Evolutionary conservation across 495 filamentous ascomycete species (phyloP).

Genomic region (Glarea lozoyensis): DNA sequence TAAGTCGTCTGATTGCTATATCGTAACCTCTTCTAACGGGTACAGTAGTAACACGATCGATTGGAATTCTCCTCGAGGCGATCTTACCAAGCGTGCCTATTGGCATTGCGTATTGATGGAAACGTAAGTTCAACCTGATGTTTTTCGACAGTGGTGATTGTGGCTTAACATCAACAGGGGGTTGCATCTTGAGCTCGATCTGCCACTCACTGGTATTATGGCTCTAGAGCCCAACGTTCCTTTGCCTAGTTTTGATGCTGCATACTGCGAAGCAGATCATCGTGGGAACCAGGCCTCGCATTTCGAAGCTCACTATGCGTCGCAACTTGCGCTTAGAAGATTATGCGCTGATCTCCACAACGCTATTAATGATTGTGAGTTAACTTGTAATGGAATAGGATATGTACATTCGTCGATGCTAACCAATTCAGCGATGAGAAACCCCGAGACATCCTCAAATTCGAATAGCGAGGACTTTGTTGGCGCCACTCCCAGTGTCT

Average conservation of each 20-base stretch:
- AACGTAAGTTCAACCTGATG: conserved; percentile 29
- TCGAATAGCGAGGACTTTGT: conserved; percentile 7
- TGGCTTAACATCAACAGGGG: conserved; percentile 26
- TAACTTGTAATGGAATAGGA: background rate
- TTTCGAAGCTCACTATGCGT: conserved; percentile 47
- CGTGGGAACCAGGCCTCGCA: conserved; percentile 39
- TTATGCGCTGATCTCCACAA: conserved; percentile 40
- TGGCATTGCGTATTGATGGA: conserved; percentile 54
- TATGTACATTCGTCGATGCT: background rate
- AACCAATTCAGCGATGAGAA: conserved; percentile 8
- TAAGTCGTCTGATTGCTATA: conserved; percentile 14
- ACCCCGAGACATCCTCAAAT: conserved; percentile 5
- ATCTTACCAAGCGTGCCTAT: conserved; percentile 44
- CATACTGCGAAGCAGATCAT: conserved; percentile 37
- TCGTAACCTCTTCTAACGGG: conserved; percentile 10
- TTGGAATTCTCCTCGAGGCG: conserved; percentile 35
- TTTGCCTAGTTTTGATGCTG: conserved; percentile 39
- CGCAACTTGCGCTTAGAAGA: conserved; percentile 47
- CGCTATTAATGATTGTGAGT: conserved; percentile 38
- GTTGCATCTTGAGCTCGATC: conserved; percentile 45
- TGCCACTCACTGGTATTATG: conserved; percentile 43
- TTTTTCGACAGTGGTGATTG: background rate
- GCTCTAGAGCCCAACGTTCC: conserved; percentile 39
- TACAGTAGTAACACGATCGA: conserved; percentile 34
- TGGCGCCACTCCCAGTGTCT: conserved; percentile 26